Conservation (phyloP, 225 moss, liverwort and hornwort genomes). For the Pseudoscleropodium purum region DNA sequence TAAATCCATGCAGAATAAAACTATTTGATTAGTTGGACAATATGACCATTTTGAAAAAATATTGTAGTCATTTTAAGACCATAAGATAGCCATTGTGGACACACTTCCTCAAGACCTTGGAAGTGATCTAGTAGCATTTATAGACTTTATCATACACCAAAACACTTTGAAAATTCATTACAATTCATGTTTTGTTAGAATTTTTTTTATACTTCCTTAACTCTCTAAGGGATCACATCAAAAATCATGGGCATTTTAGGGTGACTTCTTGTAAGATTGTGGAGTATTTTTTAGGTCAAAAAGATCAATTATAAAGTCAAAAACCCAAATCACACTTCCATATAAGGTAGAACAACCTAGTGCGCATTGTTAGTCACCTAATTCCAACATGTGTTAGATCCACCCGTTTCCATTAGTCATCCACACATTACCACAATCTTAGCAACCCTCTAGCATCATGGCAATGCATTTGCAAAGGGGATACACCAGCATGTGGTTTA, state of each 20-base stretch:
- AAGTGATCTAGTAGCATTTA: background rate
- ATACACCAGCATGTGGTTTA: too few relatives aligned
- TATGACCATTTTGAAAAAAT: background rate
- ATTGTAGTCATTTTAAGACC: background rate
- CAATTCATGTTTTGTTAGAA: background rate
- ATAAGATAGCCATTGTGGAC: background rate
- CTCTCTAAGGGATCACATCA: fast-evolving
- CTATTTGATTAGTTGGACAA: background rate
- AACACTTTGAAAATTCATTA: background rate
- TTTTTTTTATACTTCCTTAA: background rate
- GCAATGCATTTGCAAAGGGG: background rate
- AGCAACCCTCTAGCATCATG: background rate
- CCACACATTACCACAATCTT: background rate
- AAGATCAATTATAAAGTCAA: background rate
- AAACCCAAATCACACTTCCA: background rate
- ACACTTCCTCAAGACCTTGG: background rate
- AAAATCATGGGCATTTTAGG: background rate
- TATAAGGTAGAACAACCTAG: background rate
- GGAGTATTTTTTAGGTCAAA: background rate
- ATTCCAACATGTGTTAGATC: background rate
- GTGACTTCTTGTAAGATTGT: background rate
- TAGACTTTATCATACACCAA: background rate
- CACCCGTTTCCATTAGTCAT: background rate
- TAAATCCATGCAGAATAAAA: background rate
- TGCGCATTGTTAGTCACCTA: fast-evolving